Base-by-base conservation (phyloP, 768 basidiomycete species). In the Leccinum pellstonianum region DNA sequence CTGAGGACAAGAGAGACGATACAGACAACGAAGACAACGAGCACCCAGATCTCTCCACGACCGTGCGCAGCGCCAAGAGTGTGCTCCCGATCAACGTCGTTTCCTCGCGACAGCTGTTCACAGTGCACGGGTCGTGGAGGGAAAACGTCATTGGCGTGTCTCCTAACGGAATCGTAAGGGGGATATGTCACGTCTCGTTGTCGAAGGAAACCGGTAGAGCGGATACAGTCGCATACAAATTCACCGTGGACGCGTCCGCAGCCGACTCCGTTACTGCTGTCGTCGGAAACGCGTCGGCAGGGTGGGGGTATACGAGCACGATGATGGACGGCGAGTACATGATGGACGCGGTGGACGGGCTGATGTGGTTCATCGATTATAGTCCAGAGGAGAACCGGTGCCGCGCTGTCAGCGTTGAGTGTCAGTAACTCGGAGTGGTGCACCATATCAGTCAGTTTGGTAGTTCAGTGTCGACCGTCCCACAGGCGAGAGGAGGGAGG, bases 161-260 rank as follows among this genome's bases (percentile, higher is more conserved):
- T 1, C 23, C 38, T 23, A 47, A 58, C 23, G 67, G 67, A 9
- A 64, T 61, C 53, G 54, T 68, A 10, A 35, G 62, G 8, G 65
- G 65, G 0, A 3, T 58, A 2, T 64, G 62, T 6, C 46, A 55
- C 33, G 53, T 64, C 29, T 12, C 0, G 33, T 35, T 35, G 12
- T 35, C 4, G 0, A 17, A 8, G 51, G 31, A 3, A 23, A 4
- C 2, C 35, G 27, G n/a, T 1, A n/a, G 0, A 37, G 8, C 0
- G 55, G 4, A 4, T 17, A 55, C 10, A 38, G 23, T 47, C n/a
- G 37, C 59, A 2, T 35, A 62, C 59, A 68, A 65, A 11, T 68
- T 62, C 6, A 5, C 59, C 5, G 35, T 70, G 29, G 68, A 67
- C 5, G 68, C 65, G 14, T 62, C 59, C 10, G 67, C 37, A 15